These are phyloP conservation scores for Suillus weaverae DNA, from an alignment of 768 basidiomycete genomes.

Conservation along the genomic window DNA sequence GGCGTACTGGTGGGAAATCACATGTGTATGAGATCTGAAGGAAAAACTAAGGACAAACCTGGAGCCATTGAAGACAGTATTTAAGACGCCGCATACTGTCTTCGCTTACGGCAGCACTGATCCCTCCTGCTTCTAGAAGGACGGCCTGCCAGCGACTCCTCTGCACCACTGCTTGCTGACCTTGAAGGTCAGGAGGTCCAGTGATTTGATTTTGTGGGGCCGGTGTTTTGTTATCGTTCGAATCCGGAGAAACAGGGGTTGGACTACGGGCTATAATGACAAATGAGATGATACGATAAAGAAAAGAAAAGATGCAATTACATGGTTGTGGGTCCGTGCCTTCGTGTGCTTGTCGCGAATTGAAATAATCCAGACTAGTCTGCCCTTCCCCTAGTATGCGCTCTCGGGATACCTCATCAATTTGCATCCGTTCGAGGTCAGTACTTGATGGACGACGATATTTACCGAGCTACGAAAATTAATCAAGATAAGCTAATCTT, in stretches of 20 bases:
- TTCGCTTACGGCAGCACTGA: constrained; percentile 86
- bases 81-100: constrained; percentile 85
- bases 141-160: constrained; percentile 87
- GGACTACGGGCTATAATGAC: constrained; percentile 9
- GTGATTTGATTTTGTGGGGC: constrained; percentile 23
- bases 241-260: background rate
- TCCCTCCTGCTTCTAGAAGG: constrained; percentile 81
- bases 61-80: constrained; percentile 87
- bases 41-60: constrained; percentile 46
- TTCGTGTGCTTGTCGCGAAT: constrained; percentile 1
- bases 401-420: constrained; percentile 18
- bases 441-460: constrained; percentile 44
- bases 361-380: constrained; percentile 5
- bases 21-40: background rate
- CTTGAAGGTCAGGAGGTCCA: constrained; percentile 18
- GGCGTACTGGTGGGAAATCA: constrained; percentile 59
- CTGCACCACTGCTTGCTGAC: constrained; percentile 57
- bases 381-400: background rate
- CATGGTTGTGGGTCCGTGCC: constrained; percentile 4
- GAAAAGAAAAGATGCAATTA: constrained; percentile 8
- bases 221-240: constrained; percentile 22
- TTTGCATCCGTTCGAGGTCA: constrained; percentile 30
- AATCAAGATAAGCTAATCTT: background rate
- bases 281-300: constrained; percentile 5
- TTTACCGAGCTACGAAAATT: constrained; percentile 42